Percentiles rank a stretch among this genome's conserved stretches.
These are phyloP conservation scores for Neurospora sp. DNA, from an alignment of 495 filamentous ascomycete genomes.

Conservation along the genomic window DNA sequence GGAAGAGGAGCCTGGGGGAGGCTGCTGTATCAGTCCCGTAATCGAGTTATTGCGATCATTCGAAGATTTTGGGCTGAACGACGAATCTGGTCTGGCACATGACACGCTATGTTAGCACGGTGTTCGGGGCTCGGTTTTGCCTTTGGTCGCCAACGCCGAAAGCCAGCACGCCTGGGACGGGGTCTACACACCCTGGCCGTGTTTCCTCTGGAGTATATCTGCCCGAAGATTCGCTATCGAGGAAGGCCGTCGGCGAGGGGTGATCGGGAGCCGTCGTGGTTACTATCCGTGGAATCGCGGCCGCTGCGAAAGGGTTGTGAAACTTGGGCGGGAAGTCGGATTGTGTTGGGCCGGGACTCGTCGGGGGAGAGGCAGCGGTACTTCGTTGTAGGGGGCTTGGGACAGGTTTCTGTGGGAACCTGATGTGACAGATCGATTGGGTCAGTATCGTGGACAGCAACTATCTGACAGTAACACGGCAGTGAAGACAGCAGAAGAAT, in stretches of 20 bases:
- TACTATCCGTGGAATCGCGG: conserved; percentile 26
- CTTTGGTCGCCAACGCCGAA: conserved; percentile 7
- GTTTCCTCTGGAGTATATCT: conserved; percentile 21
- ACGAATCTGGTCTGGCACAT: conserved; percentile 22
- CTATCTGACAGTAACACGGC: conserved; percentile 20
- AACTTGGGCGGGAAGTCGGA: conserved; percentile 24
- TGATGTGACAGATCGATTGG: conserved; percentile 18
- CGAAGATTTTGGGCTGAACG: conserved; percentile 22
- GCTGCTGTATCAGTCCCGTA: conserved; percentile 23
- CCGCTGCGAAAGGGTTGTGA: conserved; percentile 7
- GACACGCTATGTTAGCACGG: conserved; percentile 16
- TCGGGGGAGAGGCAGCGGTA: conserved; percentile 28
- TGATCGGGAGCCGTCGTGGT: conserved; percentile 24
- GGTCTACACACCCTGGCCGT: conserved; percentile 25
- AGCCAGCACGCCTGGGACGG: background rate
- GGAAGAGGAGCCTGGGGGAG: conserved; percentile 24
- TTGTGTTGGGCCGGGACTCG: conserved; percentile 31
- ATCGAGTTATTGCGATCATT: conserved; percentile 35
- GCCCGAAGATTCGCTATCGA: conserved; percentile 27
- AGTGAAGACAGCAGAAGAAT: conserved; percentile 18
- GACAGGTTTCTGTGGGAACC: conserved; percentile 28
- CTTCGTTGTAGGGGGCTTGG: conserved; percentile 34
- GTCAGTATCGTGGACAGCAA: conserved; percentile 27
- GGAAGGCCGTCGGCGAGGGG: conserved; percentile 17
- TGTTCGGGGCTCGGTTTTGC: conserved; percentile 2